Conservation (phyloP, 148 eudicot species). For the Diospyros kaki region DNA sequence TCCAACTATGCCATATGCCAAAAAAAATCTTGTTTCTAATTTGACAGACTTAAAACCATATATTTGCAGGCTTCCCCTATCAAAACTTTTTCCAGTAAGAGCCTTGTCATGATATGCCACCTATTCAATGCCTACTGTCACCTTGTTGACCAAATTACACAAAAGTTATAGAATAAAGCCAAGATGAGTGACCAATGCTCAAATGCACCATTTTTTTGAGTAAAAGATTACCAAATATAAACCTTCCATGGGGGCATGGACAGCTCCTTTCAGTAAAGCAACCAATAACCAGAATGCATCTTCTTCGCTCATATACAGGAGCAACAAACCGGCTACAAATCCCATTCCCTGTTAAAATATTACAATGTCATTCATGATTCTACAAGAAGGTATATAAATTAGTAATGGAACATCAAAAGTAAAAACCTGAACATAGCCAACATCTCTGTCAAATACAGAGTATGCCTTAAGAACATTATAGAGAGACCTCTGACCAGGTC, state of each 20-base stretch:
- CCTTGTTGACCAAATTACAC: background rate
- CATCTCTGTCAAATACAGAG: slow-evolving; percentile 94
- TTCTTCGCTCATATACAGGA: slow-evolving; percentile 99
- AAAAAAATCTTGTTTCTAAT: background rate
- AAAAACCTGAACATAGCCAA: slow-evolving; percentile 98
- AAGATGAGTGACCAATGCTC: background rate
- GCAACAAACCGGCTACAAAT: slow-evolving; percentile 85
- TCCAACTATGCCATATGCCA: background rate
- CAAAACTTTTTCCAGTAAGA: background rate
- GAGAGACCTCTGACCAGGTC: slow-evolving; percentile 99
- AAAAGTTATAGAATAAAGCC: background rate
- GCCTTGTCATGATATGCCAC: background rate
- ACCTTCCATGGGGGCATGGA: slow-evolving; percentile 99
- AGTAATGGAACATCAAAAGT: background rate
- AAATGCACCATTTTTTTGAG: background rate
- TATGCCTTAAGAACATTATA: slow-evolving; percentile 97
- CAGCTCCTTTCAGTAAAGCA: slow-evolving; percentile 93
- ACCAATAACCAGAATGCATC: slow-evolving; percentile 98
- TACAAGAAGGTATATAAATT: background rate
- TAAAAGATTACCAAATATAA: slow-evolving; percentile 65
- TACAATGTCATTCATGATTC: slow-evolving; percentile 1
- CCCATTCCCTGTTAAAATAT: slow-evolving; percentile 86
- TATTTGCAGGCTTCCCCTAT: background rate
- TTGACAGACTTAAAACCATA: background rate
- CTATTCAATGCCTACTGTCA: background rate